These are phyloP conservation scores for Dicorynia guianensis DNA, from an alignment of 306 rosid species.

Conservation along the genomic window DNA sequence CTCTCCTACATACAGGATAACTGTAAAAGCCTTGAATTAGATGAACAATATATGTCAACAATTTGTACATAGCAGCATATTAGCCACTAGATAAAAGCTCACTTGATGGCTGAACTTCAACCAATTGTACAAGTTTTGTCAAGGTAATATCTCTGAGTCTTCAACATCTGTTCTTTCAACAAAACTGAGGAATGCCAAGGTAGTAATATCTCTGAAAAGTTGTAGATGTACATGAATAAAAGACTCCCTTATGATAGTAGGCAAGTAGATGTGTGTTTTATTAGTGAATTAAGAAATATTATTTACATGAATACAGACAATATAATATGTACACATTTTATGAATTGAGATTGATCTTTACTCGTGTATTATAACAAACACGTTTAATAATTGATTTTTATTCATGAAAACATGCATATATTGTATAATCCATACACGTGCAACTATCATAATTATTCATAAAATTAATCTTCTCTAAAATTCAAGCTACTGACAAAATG, in stretches of 20 bases:
- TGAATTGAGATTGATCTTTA: too few relatives aligned
- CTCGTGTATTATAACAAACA: too few relatives aligned
- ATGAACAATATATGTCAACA: background rate
- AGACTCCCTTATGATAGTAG: background rate
- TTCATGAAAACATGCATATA: too few relatives aligned
- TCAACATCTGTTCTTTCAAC: conserved; percentile 62
- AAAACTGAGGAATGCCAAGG: conserved; percentile 88
- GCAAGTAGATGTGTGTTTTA: too few relatives aligned
- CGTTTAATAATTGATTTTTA: too few relatives aligned
- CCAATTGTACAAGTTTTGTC: too few relatives aligned
- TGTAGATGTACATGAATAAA: conserved; percentile 17
- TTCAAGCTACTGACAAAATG: conserved; percentile 13
- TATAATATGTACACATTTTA: too few relatives aligned
- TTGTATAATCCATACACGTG: too few relatives aligned
- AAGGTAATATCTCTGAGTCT: conserved; percentile 49
- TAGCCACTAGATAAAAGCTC: conserved; percentile 3
- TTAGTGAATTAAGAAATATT: too few relatives aligned
- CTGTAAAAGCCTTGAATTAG: background rate
- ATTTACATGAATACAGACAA: too few relatives aligned
- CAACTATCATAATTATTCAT: background rate
- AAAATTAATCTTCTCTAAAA: background rate
- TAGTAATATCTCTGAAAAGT: conserved; percentile 77
- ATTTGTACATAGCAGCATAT: background rate
- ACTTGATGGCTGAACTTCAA: conserved; percentile 3
- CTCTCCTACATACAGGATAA: background rate